Evolutionary conservation across 345 rosid genomes (phyloP).

Genomic region (Aethionema arabicum): DNA sequence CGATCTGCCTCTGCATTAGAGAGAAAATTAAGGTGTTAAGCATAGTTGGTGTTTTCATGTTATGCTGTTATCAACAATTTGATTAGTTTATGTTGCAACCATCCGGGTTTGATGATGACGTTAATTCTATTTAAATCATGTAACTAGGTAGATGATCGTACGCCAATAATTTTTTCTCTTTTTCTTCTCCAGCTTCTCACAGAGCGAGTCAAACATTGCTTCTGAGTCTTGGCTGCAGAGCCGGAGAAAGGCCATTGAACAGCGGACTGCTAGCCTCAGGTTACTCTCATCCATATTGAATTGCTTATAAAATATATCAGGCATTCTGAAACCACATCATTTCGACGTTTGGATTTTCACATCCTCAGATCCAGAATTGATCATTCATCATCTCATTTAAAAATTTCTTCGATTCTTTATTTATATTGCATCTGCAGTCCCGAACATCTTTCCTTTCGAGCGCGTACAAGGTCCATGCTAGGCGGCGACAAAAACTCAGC

Average conservation of each 20-base stretch:
- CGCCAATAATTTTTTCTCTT: slow-evolving; percentile 25
- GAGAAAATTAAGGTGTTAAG: slow-evolving; percentile 65
- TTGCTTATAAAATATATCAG: slow-evolving; percentile 8
- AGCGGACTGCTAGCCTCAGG: slow-evolving; percentile 96
- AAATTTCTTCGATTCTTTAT: slow-evolving; percentile 2
- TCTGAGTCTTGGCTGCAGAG: slow-evolving; percentile 82
- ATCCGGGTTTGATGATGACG: slow-evolving; percentile 3
- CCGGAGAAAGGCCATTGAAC: slow-evolving; percentile 91
- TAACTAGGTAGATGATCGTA: slow-evolving; percentile 7
- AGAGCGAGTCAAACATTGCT: slow-evolving; percentile 93
- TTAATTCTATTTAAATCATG: slow-evolving; percentile 7
- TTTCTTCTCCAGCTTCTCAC: slow-evolving; percentile 57
- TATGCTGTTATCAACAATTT: neutral
- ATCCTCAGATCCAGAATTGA: neutral
- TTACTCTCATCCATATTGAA: slow-evolving; percentile 40
- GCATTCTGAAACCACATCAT: slow-evolving; percentile 20
- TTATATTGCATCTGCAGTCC: slow-evolving; percentile 59
- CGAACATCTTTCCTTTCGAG: slow-evolving; percentile 80
- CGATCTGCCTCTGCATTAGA: slow-evolving; percentile 55
- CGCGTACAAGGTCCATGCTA: slow-evolving; percentile 74
- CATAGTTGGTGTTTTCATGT: slow-evolving; percentile 11
- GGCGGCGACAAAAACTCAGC: slow-evolving; percentile 68
- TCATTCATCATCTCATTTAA: slow-evolving; percentile 4
- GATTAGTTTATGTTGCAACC: neutral
- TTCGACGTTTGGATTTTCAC: slow-evolving; percentile 6